phyloP scores from a whole-genome alignment of 345 rosid species.

The Stellera chamaejasme region DNA sequence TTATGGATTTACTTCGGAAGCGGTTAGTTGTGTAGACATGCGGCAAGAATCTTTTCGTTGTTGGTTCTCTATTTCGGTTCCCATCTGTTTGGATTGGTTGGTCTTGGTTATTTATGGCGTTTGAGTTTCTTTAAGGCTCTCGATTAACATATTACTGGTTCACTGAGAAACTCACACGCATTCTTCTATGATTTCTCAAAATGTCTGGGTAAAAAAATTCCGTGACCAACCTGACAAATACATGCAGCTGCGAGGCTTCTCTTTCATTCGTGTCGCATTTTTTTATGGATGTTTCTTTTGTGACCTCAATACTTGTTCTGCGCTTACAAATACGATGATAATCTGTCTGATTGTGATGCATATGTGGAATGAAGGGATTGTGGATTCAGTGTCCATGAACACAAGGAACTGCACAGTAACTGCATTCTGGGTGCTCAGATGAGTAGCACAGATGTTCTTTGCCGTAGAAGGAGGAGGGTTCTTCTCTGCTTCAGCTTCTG shows the following conservation, averaged over 20 bases:
- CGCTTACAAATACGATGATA: conserved; percentile 1
- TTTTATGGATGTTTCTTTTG: not conserved
- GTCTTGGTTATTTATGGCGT: not conserved
- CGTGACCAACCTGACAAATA: too few relatives aligned
- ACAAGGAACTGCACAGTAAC: conserved; percentile 19
- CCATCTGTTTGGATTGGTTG: not conserved
- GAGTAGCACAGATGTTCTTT: conserved; percentile 89
- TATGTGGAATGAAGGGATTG: conserved; percentile 22
- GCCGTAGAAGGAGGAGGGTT: conserved; percentile 98
- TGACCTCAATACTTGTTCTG: not conserved
- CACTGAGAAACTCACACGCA: too few relatives aligned
- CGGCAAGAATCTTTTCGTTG: too few relatives aligned
- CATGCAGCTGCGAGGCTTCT: not conserved
- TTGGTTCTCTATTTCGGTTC: too few relatives aligned
- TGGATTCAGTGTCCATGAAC: conserved; percentile 9
- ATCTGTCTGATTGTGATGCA: conserved; percentile 17
- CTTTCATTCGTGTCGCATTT: conserved; percentile 6
- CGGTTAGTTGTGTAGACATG: too few relatives aligned
- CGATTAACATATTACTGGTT: too few relatives aligned
- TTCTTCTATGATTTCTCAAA: not conserved
- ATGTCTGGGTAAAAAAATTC: not conserved
- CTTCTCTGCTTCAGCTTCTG: conserved; percentile 96
- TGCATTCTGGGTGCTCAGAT: conserved; percentile 41
- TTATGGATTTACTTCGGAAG: too few relatives aligned
- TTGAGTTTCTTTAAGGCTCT: too few relatives aligned